phyloP scores from a whole-genome alignment of 192 early-diverging fungal species.

The Entomortierella lignicola region DNA sequence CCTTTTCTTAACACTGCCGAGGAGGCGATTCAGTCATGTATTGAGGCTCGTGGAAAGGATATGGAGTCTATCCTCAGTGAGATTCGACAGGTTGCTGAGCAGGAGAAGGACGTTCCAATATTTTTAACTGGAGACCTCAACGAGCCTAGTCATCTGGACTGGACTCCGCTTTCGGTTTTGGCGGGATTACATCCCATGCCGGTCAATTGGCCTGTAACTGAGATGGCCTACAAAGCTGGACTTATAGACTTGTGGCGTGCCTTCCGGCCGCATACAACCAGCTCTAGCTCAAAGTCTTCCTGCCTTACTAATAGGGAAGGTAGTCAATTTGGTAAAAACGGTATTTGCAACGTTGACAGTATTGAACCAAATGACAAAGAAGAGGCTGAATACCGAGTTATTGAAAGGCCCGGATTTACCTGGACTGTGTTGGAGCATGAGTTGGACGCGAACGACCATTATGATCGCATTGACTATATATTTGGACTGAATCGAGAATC shows the following conservation, averaged over 20 bases:
- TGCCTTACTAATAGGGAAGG: constrained; percentile 2
- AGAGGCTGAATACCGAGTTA: constrained; percentile 14
- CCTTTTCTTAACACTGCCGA: constrained; percentile 40
- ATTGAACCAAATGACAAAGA: constrained; percentile 9
- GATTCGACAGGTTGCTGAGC: constrained; percentile 27
- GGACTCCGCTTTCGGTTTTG: constrained; percentile 42
- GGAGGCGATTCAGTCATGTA: constrained; percentile 45
- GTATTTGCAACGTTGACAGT: neutral
- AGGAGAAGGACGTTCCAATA: constrained; percentile 43
- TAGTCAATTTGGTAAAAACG: neutral
- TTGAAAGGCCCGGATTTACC: constrained; percentile 42
- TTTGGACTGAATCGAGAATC: constrained; percentile 46
- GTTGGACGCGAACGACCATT: constrained; percentile 29
- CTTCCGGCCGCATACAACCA: neutral
- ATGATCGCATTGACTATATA: constrained; percentile 48
- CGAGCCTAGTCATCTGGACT: constrained; percentile 58
- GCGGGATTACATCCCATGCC: constrained; percentile 44
- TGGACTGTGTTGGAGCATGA: constrained; percentile 26
- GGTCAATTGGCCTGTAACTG: constrained; percentile 43
- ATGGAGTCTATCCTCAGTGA: constrained; percentile 42
- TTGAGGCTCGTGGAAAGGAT: constrained; percentile 36
- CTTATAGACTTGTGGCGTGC: constrained; percentile 54
- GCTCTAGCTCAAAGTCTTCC: constrained; percentile 1
- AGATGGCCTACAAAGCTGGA: constrained; percentile 39
- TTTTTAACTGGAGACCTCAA: constrained; percentile 56